Base-by-base conservation (phyloP, 768 basidiomycete species). In the Fibroporia radiculosa region DNA sequence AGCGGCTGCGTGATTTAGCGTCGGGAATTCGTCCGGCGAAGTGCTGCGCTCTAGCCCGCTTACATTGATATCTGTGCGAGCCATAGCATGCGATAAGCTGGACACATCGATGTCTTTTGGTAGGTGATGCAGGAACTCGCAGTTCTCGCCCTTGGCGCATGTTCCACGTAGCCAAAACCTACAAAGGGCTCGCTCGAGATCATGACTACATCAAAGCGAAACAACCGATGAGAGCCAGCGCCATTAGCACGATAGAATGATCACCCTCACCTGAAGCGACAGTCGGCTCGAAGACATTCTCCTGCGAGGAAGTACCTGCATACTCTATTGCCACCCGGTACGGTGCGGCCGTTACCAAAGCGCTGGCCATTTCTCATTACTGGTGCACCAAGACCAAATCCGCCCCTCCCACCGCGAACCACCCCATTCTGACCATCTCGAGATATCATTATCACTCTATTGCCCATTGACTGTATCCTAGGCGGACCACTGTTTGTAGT, bases 151-250 rank as follows among this genome's bases (percentile, higher is more conserved):
- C 63, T 99, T 99, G 24, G 93, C 90, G 59, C 96, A 99, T 35
- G 92, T 92, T 4, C 95, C 95, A 40, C 93, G 79, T 24, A 99
- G 75, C 96, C 96, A 99, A 70, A 99, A 99, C 27, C 96, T 84
- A 66, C 88, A 93, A 18, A 97, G 63, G 1, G 93, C 93, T 32
- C 93, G 79, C 62, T 97, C 93, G 3, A 96, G 76, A 57, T 97
- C 93, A 60, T 96, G 93, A 55, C 93, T 96, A 53, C n/a, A 7
- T 14, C 11, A n/a, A 6, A 13, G 13, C 3, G 11, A 14, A 7
- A 44, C 31, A 39, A 31, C 18, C 3, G 4, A 18, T 19, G 4
- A 5, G n/a, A 20, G 13, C 26, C 2, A 14, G 27, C 14, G 12
- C 22, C 20, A 40, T 28, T 45, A 19, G 3, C 11, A 48, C 42